phyloP scores from a whole-genome alignment of 2,329 filamentous ascomycete genomes.

The Fusarium chaquense region DNA sequence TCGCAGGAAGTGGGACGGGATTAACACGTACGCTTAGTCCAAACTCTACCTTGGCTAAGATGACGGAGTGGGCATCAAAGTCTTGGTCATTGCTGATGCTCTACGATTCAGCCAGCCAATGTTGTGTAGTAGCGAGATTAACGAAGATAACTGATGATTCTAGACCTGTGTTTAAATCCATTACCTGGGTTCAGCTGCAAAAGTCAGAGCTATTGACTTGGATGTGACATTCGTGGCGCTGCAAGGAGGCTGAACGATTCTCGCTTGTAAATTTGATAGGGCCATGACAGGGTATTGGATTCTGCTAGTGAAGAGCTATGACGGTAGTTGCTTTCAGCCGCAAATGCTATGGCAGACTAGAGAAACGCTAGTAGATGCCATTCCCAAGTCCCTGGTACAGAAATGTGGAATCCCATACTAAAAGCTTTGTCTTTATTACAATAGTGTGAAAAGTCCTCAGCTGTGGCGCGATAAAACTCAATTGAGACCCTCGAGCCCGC shows the following conservation, averaged over 20 bases:
- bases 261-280: neutral
- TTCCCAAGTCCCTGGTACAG: neutral
- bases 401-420: neutral
- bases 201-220: neutral
- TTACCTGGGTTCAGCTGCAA: neutral
- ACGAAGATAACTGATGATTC: neutral
- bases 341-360: neutral
- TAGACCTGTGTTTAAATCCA: neutral
- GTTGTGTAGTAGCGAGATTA: neutral
- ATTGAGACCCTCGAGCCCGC: neutral
- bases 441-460: slow-evolving; percentile 3
- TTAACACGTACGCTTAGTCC: accelerated
- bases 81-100: accelerated
- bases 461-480: neutral
- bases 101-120: neutral
- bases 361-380: neutral
- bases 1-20: neutral
- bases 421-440: neutral
- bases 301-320: neutral
- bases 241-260: neutral
- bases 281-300: neutral
- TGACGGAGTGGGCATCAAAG: neutral
- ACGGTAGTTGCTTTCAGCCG: neutral
- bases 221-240: neutral
- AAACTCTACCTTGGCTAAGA: neutral